phyloP scores from a whole-genome alignment of 371 early-diverging fungal species.

The Mucor racemosus region DNA sequence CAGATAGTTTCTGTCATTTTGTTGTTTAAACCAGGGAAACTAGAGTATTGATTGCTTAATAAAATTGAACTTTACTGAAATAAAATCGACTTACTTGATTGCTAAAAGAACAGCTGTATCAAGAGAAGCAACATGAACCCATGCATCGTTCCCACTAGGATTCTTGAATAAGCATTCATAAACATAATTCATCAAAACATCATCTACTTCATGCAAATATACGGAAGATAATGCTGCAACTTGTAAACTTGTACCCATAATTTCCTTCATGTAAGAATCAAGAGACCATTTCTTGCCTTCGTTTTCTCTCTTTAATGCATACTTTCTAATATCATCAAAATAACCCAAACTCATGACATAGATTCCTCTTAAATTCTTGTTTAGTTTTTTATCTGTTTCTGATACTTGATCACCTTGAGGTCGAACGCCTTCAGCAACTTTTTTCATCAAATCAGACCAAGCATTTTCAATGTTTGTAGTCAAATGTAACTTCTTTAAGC shows the following conservation, averaged over 20 bases:
- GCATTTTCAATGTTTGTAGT: constrained; percentile 39
- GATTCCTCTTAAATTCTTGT: constrained; percentile 39
- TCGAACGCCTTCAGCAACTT: constrained; percentile 23
- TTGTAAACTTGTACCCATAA: constrained; percentile 62
- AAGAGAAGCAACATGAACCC: constrained; percentile 61
- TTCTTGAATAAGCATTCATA: constrained; percentile 58
- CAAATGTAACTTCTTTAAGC: constrained; percentile 20
- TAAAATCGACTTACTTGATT: constrained; percentile 52
- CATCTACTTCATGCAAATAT: constrained; percentile 68
- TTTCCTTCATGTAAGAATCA: constrained; percentile 55
- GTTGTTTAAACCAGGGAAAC: constrained; percentile 55
- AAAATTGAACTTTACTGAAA: too few relatives aligned
- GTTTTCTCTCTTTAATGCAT: constrained; percentile 41
- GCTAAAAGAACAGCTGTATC: constrained; percentile 64
- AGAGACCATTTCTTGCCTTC: constrained; percentile 46
- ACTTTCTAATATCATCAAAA: constrained; percentile 52
- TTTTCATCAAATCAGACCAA: constrained; percentile 47
- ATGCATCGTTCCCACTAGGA: constrained; percentile 50
- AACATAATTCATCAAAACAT: constrained; percentile 61
- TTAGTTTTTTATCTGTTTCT: constrained; percentile 32
- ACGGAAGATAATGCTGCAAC: constrained; percentile 61
- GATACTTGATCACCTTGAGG: constrained; percentile 14
- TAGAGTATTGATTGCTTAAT: constrained; percentile 14
- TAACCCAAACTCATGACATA: constrained; percentile 62
- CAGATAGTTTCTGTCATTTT: constrained; percentile 54